These are phyloP conservation scores for Ogataea neopini DNA, from an alignment of 805 yeast genomes.

Conservation along the genomic window DNA sequence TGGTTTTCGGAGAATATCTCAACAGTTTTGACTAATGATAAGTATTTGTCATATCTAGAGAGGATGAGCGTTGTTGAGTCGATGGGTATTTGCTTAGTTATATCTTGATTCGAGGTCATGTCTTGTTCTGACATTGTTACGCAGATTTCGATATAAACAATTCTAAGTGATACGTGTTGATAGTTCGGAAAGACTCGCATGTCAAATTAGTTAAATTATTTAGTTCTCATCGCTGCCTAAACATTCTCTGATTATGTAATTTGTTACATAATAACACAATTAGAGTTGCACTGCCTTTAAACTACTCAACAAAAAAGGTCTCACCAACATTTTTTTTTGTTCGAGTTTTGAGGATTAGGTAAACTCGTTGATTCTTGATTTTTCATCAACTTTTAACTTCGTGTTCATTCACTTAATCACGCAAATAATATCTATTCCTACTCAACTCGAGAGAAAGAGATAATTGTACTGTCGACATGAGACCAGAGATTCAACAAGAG, in stretches of 20 bases:
- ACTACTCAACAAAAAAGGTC: neutral
- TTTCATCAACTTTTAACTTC: too few relatives aligned
- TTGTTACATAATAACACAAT: too few relatives aligned
- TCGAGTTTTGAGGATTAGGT: neutral
- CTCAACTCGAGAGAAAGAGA: too few relatives aligned
- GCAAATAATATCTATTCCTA: too few relatives aligned
- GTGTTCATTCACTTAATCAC: too few relatives aligned
- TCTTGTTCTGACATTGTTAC: neutral
- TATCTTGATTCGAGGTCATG: neutral
- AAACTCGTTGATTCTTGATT: neutral
- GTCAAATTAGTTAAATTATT: neutral
- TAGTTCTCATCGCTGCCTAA: too few relatives aligned
- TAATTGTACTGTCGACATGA: constrained; percentile 46
- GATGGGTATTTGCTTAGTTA: constrained; percentile 21
- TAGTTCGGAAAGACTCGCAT: neutral
- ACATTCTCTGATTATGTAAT: too few relatives aligned
- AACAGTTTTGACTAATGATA: constrained; percentile 26
- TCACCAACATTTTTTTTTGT: constrained; percentile 4
- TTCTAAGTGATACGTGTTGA: neutral
- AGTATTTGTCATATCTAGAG: constrained; percentile 32
- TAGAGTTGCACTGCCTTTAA: too few relatives aligned
- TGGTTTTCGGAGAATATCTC: constrained; percentile 31
- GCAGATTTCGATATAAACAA: too few relatives aligned
- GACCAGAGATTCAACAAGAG: constrained; percentile 97
- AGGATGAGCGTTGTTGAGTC: constrained; percentile 30